A percentile compares a stretch with the other conserved stretches of the same genome.
Evolutionary conservation across 2,329 filamentous ascomycete genomes (phyloP).

Genomic region (Aspergillus felis): DNA sequence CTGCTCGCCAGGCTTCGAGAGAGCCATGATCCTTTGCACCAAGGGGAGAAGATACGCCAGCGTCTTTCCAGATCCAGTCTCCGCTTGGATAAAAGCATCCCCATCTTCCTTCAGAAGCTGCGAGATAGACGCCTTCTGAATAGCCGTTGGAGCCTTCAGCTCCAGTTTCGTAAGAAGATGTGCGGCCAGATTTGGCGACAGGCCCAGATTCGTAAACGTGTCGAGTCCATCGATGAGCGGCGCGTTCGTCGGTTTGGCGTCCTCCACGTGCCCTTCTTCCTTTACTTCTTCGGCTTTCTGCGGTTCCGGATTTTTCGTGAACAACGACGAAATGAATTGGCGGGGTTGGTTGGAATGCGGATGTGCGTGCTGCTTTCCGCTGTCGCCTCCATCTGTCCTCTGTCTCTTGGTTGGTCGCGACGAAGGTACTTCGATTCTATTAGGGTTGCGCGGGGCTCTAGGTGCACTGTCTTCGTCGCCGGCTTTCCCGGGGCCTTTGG

Average conservation of each 20-base stretch:
- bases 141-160: constrained; percentile 86
- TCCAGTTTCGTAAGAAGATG: constrained; percentile 82
- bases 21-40: constrained; percentile 77
- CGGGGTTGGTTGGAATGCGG: constrained; percentile 42
- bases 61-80: constrained; percentile 97
- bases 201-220: constrained; percentile 79
- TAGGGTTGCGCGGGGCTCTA: background rate
- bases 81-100: constrained; percentile 93
- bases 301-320: constrained; percentile 79
- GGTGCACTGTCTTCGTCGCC: constrained; percentile 8
- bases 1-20: constrained; percentile 49
- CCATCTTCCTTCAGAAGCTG: constrained; percentile 74
- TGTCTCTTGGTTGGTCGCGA: constrained; percentile 39
- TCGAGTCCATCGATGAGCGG: constrained; percentile 78
- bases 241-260: constrained; percentile 75
- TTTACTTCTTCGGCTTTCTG: constrained; percentile 51
- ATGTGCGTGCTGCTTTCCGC: constrained; percentile 17
- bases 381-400: constrained; percentile 33
- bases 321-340: constrained; percentile 83
- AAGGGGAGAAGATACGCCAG: constrained; percentile 92
- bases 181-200: constrained; percentile 74
- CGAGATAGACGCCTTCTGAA: constrained; percentile 84
- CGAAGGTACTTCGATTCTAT: background rate
- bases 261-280: constrained; percentile 39
- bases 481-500: constrained; percentile 32